phyloP scores from a whole-genome alignment of 73 alveolate genomes.

The Blepharisma stoltei region DNA sequence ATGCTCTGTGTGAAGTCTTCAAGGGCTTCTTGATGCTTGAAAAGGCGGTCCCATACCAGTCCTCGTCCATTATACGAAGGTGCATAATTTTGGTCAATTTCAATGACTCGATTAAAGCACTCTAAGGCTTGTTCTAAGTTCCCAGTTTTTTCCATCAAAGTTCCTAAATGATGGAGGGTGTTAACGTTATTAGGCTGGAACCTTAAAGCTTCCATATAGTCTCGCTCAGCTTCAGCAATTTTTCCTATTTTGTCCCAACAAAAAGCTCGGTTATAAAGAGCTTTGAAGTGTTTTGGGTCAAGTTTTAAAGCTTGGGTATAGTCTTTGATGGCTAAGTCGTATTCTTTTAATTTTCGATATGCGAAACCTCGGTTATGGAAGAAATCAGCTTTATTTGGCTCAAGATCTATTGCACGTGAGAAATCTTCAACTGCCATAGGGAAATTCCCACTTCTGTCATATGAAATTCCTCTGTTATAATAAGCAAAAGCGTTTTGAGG shows the following conservation, averaged over 20 bases:
- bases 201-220: constrained; percentile 62
- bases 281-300: constrained; percentile 89
- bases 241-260: constrained; percentile 95
- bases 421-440: constrained; percentile 89
- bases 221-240: constrained; percentile 91
- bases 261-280: constrained; percentile 94
- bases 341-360: constrained; percentile 83
- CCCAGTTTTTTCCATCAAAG: constrained; percentile 86
- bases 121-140: constrained; percentile 84
- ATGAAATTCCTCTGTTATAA: constrained; percentile 94
- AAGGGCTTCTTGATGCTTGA: constrained; percentile 91
- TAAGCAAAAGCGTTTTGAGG: constrained; percentile 93
- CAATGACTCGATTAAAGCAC: constrained; percentile 79
- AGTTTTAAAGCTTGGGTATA: constrained; percentile 81
- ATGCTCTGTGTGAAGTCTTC: constrained; percentile 87
- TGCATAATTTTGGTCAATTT: constrained; percentile 83
- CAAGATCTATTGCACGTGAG: constrained; percentile 86
- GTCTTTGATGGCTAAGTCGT: constrained; percentile 86
- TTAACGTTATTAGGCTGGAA: constrained; percentile 81
- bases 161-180: constrained; percentile 91
- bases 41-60: constrained; percentile 88
- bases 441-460: constrained; percentile 91
- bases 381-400: constrained; percentile 94
- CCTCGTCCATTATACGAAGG: constrained; percentile 97
- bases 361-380: constrained; percentile 97